Evolutionary conservation across 805 yeast genomes (phyloP).

Genomic region (Candida nemodendra): DNA sequence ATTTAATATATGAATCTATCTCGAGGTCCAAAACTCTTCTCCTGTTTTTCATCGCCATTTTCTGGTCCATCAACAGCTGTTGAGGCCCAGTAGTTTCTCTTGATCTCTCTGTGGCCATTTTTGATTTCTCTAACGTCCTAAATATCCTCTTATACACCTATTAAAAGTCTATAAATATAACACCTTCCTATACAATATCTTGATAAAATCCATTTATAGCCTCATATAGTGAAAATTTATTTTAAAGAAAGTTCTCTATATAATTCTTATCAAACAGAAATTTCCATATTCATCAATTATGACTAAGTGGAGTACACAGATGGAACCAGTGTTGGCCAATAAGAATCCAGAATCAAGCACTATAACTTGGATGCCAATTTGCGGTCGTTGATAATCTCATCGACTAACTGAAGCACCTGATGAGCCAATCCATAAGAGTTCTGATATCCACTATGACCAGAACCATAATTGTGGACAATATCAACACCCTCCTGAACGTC

Average conservation of each 20-base stretch:
- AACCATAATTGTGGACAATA: constrained; percentile 66
- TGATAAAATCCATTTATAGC: too few relatives aligned
- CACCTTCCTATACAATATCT: too few relatives aligned
- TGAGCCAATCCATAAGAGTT: constrained; percentile 28
- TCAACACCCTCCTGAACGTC: constrained; percentile 26
- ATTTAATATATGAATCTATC: constrained; percentile 24
- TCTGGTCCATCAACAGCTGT: constrained; percentile 13
- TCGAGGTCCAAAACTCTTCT: constrained; percentile 32
- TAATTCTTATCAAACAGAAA: too few relatives aligned
- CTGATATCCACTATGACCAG: constrained; percentile 79
- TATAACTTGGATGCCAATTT: constrained; percentile 6
- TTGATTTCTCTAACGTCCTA: too few relatives aligned
- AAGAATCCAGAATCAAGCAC: too few relatives aligned
- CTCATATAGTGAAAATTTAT: too few relatives aligned
- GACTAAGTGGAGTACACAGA: too few relatives aligned
- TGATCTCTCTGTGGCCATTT: not conserved
- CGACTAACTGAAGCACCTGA: constrained; percentile 21
- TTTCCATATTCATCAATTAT: too few relatives aligned
- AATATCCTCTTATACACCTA: too few relatives aligned
- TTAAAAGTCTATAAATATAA: too few relatives aligned
- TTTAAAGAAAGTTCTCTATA: too few relatives aligned
- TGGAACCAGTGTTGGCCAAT: too few relatives aligned
- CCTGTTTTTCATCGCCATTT: constrained; percentile 27
- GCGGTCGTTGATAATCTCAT: constrained; percentile 14
- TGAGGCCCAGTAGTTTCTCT: not conserved